Percentiles rank a stretch among this genome's conserved stretches.
Conservation (phyloP, 1,139 yeast species). For the Candida sp. region DNA sequence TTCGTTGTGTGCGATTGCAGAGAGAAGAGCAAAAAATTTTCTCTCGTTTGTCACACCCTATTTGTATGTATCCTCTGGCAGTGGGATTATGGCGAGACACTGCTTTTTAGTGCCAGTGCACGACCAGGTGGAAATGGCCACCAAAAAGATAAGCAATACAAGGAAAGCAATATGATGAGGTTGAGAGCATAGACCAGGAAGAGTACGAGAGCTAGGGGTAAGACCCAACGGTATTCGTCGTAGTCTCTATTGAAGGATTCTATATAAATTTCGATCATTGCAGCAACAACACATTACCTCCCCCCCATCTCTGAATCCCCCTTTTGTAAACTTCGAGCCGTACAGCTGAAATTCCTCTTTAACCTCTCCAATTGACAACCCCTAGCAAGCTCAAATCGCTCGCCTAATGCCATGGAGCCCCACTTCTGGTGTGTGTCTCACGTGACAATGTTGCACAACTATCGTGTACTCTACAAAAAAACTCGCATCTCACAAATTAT, state of each 20-base stretch:
- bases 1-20: not conserved
- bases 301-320: too few species aligned
- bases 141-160: not conserved
- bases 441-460: conserved; percentile 1
- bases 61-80: not conserved
- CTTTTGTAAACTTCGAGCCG: too few species aligned
- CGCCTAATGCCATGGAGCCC: not conserved
- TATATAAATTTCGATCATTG: too few species aligned
- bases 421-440: not conserved
- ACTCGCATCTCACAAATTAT: not conserved
- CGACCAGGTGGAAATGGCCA: not conserved
- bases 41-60: not conserved
- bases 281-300: too few species aligned
- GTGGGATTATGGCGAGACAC: not conserved
- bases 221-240: too few species aligned
- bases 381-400: not conserved
- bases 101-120: not conserved
- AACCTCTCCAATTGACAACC: not conserved
- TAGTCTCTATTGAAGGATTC: too few species aligned
- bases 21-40: not conserved
- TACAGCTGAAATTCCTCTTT: too few species aligned
- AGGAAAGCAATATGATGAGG: not conserved
- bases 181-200: not conserved
- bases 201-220: not conserved
- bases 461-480: not conserved